These are phyloP conservation scores for Colletotrichum zoysiae DNA, from an alignment of 2,329 filamentous ascomycete species.

Conservation along the genomic window DNA sequence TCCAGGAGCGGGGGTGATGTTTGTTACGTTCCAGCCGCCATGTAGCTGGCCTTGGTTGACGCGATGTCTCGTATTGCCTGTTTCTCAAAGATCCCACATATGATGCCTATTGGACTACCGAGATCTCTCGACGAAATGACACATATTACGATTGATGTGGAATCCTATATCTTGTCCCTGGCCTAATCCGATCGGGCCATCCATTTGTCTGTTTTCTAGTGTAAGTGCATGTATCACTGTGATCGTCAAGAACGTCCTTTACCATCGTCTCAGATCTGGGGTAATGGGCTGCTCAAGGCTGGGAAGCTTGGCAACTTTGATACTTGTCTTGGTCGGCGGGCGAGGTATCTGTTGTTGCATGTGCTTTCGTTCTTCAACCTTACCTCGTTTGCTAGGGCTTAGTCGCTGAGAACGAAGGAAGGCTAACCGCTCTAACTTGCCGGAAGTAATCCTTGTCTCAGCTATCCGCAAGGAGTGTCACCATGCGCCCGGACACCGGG, in stretches of 20 bases:
- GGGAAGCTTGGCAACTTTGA: background rate
- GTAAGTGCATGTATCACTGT: background rate
- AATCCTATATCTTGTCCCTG: too few relatives aligned
- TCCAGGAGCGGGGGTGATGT: background rate
- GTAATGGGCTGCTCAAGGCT: background rate
- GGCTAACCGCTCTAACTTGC: background rate
- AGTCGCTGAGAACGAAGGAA: background rate
- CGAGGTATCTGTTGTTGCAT: too few relatives aligned
- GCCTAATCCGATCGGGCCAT: too few relatives aligned
- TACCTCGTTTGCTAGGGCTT: background rate
- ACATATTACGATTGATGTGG: background rate
- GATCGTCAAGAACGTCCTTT: too few relatives aligned
- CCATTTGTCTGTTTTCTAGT: too few relatives aligned
- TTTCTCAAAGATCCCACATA: background rate
- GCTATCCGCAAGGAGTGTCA: background rate
- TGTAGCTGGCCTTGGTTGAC: too few relatives aligned
- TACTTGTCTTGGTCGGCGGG: too few relatives aligned
- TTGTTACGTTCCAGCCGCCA: background rate
- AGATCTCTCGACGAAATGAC: background rate
- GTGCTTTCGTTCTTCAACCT: background rate
- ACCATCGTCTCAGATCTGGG: too few relatives aligned
- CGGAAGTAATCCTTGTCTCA: background rate
- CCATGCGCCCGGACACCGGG: background rate
- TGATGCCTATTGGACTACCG: too few relatives aligned
- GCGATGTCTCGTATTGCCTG: background rate